These are phyloP conservation scores for Zygosaccharomyces pseudobailii DNA, from an alignment of 1,139 yeast genomes.

Conservation along the genomic window DNA sequence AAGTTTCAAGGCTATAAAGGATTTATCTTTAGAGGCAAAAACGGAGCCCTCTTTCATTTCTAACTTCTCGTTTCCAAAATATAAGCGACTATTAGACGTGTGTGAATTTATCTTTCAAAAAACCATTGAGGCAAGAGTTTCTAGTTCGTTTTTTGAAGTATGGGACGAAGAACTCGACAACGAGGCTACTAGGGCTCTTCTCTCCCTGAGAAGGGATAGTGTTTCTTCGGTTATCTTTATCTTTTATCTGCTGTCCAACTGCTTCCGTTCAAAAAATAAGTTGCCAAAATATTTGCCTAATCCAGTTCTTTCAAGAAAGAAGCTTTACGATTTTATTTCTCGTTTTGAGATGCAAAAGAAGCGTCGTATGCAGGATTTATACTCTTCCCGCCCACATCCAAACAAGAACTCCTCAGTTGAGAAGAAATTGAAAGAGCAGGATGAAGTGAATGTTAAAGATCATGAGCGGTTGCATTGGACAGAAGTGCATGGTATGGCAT, in stretches of 20 bases:
- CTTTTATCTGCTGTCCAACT: conserved; percentile 41
- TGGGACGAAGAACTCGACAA: conserved; percentile 41
- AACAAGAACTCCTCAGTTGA: not conserved
- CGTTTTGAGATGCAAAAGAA: conserved; percentile 27
- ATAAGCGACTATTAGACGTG: conserved; percentile 35
- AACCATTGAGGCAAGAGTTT: conserved; percentile 45
- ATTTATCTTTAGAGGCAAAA: conserved; percentile 37
- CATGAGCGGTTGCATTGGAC: conserved; percentile 41
- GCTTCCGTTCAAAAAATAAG: conserved; percentile 37
- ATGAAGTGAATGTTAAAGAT: conserved; percentile 14
- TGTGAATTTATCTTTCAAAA: conserved; percentile 41
- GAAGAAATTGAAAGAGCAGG: not conserved
- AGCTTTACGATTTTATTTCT: conserved; percentile 39
- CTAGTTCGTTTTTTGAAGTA: conserved; percentile 43
- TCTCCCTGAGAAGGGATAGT: conserved; percentile 44
- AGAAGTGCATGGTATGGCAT: conserved; percentile 46
- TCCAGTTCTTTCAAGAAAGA: conserved; percentile 41
- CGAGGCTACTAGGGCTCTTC: conserved; percentile 36
- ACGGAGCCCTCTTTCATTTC: conserved; percentile 38
- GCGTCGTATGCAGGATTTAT: conserved; percentile 6
- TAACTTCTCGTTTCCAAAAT: conserved; percentile 28
- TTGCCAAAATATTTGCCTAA: conserved; percentile 45
- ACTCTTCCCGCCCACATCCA: conserved; percentile 1
- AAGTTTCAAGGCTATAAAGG: conserved; percentile 39
- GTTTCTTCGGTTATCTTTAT: conserved; percentile 43